These are phyloP conservation scores for Hypoxylon cercidicola DNA, from an alignment of 495 filamentous ascomycete genomes.

Conservation along the genomic window DNA sequence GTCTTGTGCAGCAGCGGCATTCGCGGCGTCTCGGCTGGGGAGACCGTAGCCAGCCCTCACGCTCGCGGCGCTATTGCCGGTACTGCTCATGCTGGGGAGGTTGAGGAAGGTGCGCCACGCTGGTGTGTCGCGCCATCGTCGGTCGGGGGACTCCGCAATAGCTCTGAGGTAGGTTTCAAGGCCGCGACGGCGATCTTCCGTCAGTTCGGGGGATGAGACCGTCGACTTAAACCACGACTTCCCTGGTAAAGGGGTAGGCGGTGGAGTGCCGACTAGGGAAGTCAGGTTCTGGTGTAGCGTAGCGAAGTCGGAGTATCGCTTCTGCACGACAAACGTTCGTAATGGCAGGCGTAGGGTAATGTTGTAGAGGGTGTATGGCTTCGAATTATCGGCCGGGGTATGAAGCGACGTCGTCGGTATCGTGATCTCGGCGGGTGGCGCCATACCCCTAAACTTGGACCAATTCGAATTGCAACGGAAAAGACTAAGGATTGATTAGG, in stretches of 20 bases:
- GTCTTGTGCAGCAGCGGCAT: conserved; percentile 68
- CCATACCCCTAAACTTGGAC: conserved; percentile 61
- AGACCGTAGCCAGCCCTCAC: conserved; percentile 58
- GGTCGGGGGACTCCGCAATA: conserved; percentile 79
- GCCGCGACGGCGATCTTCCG: conserved; percentile 78
- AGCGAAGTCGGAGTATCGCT: conserved; percentile 94
- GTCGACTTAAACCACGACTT: conserved; percentile 92
- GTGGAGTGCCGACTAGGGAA: conserved; percentile 66
- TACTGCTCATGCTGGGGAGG: conserved; percentile 67
- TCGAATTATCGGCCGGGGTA: conserved; percentile 60
- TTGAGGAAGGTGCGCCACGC: conserved; percentile 90
- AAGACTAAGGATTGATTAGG: no score
- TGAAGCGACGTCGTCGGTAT: conserved; percentile 79
- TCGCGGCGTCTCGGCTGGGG: conserved; percentile 52
- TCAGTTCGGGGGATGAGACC: conserved; percentile 75
- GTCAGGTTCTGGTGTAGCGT: conserved; percentile 76
- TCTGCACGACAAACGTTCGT: conserved; percentile 84
- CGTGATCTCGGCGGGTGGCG: conserved; percentile 79
- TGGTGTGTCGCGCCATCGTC: conserved; percentile 84
- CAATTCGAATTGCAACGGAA: no score
- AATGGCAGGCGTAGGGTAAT: conserved; percentile 89
- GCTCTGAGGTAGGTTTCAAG: conserved; percentile 85
- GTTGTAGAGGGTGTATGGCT: conserved; percentile 91
- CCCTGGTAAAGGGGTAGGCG: conserved; percentile 73
- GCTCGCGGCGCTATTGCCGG: conserved; percentile 57